Evolutionary conservation across 345 rosid species (phyloP).

Genomic region (Camelina neglecta): DNA sequence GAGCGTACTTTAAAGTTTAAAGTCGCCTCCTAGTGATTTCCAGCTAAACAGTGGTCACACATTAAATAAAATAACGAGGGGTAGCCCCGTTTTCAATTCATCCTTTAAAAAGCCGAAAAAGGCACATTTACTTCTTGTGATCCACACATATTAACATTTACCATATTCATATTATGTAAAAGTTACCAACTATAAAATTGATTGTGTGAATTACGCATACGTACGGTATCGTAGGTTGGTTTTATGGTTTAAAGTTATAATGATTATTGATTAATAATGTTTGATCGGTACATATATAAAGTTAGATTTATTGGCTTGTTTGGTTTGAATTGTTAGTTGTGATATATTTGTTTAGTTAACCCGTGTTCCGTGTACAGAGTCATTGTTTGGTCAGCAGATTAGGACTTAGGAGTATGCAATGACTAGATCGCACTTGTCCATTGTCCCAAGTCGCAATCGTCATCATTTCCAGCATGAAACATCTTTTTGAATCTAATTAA

Average conservation of each 20-base stretch:
- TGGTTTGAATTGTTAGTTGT: not conserved
- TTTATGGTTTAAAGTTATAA: not conserved
- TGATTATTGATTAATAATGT: not conserved
- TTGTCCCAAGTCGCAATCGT: constrained; percentile 4
- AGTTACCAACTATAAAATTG: not conserved
- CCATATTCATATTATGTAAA: constrained; percentile 5
- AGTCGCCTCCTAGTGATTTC: constrained; percentile 34
- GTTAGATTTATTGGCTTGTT: not conserved
- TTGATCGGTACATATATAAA: not conserved
- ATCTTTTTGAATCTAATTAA: constrained; percentile 7
- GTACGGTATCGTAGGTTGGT: not conserved
- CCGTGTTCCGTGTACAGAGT: not conserved
- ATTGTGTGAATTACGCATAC: not conserved
- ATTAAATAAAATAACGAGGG: constrained; percentile 21
- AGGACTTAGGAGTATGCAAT: not conserved
- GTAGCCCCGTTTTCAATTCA: constrained; percentile 15
- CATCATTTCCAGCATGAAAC: constrained; percentile 1
- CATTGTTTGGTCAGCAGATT: constrained; percentile 3
- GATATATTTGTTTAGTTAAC: not conserved
- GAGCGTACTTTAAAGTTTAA: constrained; percentile 15
- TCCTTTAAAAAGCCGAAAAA: constrained; percentile 3
- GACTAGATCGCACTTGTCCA: constrained; percentile 2
- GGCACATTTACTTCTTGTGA: constrained; percentile 35
- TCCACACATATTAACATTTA: constrained; percentile 18
- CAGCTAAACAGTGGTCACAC: constrained; percentile 41